Evolutionary conservation across 176 grass and related monocot species (phyloP).

Genomic region (Eleusine coracana): DNA sequence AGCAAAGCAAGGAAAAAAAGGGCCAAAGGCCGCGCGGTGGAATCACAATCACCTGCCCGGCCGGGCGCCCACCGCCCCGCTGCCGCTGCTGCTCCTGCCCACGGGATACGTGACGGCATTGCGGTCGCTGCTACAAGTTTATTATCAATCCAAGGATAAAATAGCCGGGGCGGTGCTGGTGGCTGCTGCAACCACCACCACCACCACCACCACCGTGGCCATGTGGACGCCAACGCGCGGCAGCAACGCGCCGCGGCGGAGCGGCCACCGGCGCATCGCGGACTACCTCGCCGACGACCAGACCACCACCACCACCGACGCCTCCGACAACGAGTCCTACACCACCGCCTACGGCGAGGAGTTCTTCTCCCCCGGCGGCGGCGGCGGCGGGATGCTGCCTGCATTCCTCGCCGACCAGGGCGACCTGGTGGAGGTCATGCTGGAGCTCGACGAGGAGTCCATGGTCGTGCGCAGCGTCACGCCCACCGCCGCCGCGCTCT

Average conservation of each 20-base stretch:
- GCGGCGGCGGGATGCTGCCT: conserved; percentile 63
- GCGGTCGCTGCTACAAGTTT: not conserved
- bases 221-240: conserved; percentile 79
- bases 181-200: conserved; percentile 36
- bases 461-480: conserved; percentile 99
- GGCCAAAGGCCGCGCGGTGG: not conserved
- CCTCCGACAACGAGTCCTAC: conserved; percentile 81
- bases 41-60: conserved; percentile 28
- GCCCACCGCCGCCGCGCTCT: conserved; percentile 58
- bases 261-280: conserved; percentile 73
- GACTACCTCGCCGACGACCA: conserved; percentile 82
- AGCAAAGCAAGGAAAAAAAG: not conserved
- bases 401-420: conserved; percentile 83
- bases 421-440: conserved; percentile 97
- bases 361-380: conserved; percentile 32
- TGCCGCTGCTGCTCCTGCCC: not conserved
- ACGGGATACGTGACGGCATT: conserved; percentile 34
- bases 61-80: not conserved
- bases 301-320: conserved; percentile 60
- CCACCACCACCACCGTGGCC: conserved; percentile 7
- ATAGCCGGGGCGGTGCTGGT: not conserved
- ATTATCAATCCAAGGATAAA: not conserved
- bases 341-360: conserved; percentile 59
- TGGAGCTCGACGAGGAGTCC: conserved; percentile 97
- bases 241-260: conserved; percentile 56